Percentiles rank a stretch among this genome's conserved stretches.
Evolutionary conservation across 805 yeast species (phyloP).

Genomic region (Blastobotrys attinorum): DNA sequence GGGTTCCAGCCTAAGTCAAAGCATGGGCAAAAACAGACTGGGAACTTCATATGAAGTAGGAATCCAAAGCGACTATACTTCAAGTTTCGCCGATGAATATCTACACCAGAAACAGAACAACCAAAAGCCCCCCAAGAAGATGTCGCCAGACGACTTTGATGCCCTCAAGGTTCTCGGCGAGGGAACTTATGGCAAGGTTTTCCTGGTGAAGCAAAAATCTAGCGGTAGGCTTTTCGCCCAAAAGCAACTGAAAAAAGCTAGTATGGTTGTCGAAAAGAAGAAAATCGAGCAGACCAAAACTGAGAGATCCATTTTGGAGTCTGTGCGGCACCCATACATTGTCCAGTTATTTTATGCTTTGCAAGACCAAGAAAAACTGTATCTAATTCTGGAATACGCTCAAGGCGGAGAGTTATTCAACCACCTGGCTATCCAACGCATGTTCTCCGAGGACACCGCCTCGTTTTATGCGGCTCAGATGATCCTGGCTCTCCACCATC

Average conservation of each 20-base stretch:
- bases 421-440: slow-evolving; percentile 44
- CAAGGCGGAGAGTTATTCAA: slow-evolving; percentile 84
- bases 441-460: slow-evolving; percentile 54
- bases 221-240: slow-evolving; percentile 72
- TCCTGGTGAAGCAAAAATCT: slow-evolving; percentile 57
- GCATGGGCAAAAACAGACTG: no score
- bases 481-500: slow-evolving; percentile 65
- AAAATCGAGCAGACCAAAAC: slow-evolving; percentile 71
- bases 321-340: slow-evolving; percentile 71
- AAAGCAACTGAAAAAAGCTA: slow-evolving; percentile 77
- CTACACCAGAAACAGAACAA: slow-evolving; percentile 13
- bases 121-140: slow-evolving; percentile 13
- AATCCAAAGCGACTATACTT: slow-evolving; percentile 34
- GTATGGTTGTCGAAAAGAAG: slow-evolving; percentile 52
- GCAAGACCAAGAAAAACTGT: slow-evolving; percentile 71
- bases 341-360: slow-evolving; percentile 76
- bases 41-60: slow-evolving; percentile 46
- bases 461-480: slow-evolving; percentile 77
- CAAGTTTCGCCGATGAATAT: slow-evolving; percentile 20
- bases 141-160: slow-evolving; percentile 47
- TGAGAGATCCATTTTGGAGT: slow-evolving; percentile 64
- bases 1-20: no score
- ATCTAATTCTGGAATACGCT: slow-evolving; percentile 68
- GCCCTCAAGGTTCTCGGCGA: slow-evolving; percentile 72
- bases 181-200: slow-evolving; percentile 85